Conservation (phyloP, 306 rosid genomes). For the Pterocarpus macrocarpus region DNA sequence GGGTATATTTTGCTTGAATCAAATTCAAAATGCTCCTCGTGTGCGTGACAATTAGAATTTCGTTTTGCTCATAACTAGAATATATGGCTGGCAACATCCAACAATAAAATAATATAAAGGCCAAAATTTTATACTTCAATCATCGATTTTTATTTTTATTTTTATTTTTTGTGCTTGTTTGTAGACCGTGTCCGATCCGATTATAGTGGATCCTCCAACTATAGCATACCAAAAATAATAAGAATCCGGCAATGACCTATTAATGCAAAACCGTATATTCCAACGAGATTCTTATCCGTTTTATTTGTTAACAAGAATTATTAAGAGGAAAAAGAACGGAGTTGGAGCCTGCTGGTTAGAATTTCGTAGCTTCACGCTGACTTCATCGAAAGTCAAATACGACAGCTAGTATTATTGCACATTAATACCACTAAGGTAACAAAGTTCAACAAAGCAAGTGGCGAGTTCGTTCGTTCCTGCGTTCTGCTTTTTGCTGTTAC, state of each 20-base stretch:
- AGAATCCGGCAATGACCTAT: background rate
- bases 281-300: background rate
- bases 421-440: no score
- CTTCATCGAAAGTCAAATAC: background rate
- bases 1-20: no score
- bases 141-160: background rate
- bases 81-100: no score
- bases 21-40: no score
- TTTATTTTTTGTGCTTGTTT: background rate
- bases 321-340: background rate
- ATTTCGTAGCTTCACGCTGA: slow-evolving; percentile 6
- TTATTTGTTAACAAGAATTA: background rate
- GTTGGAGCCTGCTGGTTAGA: background rate
- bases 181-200: background rate
- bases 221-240: no score
- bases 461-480: background rate
- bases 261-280: slow-evolving; percentile 15
- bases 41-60: no score
- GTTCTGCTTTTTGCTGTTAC: background rate
- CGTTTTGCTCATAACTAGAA: no score
- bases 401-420: background rate
- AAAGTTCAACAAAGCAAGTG: background rate
- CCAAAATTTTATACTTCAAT: background rate
- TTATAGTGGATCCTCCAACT: background rate
- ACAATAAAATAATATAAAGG: no score